These are phyloP conservation scores for Xylariaceae sp. DNA, from an alignment of 2,329 filamentous ascomycete genomes.

Conservation along the genomic window DNA sequence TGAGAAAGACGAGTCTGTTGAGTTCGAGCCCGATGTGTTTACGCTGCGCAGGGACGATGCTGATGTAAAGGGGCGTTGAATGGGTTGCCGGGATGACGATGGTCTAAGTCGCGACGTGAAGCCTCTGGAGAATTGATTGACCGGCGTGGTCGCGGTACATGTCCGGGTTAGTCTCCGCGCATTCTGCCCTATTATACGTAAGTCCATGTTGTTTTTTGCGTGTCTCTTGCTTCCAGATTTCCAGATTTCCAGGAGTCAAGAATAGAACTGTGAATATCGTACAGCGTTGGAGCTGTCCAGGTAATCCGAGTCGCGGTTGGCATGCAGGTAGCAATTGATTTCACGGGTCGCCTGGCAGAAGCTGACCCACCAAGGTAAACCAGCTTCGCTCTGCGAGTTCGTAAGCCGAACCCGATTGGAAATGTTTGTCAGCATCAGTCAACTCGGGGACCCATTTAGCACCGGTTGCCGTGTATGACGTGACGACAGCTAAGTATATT, in stretches of 20 bases:
- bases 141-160: neutral
- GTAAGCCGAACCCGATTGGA: too few relatives aligned
- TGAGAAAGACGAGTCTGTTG: slow-evolving; percentile 40
- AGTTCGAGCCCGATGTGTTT: slow-evolving; percentile 18
- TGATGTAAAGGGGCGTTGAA: slow-evolving; percentile 10
- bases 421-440: neutral
- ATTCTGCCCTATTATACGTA: slow-evolving; percentile 2
- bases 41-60: neutral
- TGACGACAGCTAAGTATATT: too few relatives aligned
- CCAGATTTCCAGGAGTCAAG: neutral
- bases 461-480: neutral
- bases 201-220: slow-evolving; percentile 6
- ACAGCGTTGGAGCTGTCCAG: neutral
- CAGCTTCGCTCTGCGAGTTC: too few relatives aligned
- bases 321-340: neutral
- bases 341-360: neutral
- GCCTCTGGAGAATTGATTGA: neutral
- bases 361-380: too few relatives aligned
- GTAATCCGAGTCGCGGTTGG: neutral
- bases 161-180: slow-evolving; percentile 5
- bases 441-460: too few relatives aligned
- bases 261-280: neutral
- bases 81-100: neutral
- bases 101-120: too few relatives aligned
- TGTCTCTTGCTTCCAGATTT: neutral